Percentiles rank a stretch among this genome's conserved stretches.
phyloP scores from a whole-genome alignment of 345 rosid genomes.

The Linum trigynum region DNA sequence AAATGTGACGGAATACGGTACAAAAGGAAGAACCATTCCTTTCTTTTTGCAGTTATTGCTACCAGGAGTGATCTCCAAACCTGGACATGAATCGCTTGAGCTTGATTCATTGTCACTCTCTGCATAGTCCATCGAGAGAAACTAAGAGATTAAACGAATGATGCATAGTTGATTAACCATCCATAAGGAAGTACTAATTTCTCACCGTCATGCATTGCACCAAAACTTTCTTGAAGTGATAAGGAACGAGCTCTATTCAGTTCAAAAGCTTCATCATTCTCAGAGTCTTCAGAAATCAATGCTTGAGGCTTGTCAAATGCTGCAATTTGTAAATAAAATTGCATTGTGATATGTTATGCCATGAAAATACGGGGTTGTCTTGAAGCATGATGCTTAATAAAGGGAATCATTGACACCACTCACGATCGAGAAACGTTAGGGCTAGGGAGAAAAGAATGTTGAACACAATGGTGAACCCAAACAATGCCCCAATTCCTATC shows the following conservation, averaged over 20 bases:
- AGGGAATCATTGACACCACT: background rate
- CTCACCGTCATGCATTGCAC: background rate
- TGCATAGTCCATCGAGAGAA: background rate
- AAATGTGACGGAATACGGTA: constrained; percentile 4
- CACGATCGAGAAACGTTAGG: constrained; percentile 5
- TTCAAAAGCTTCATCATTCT: background rate
- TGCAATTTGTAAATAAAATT: background rate
- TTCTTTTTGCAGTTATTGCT: background rate
- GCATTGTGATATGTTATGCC: background rate
- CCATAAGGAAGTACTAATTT: background rate
- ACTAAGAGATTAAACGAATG: no score
- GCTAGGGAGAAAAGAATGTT: background rate
- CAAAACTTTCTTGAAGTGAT: background rate
- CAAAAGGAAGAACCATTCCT: constrained; percentile 6
- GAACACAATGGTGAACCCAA: background rate
- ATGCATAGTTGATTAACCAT: background rate
- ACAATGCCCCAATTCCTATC: constrained; percentile 11
- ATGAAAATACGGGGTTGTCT: background rate
- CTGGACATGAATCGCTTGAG: background rate
- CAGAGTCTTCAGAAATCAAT: background rate
- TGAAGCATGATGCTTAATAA: background rate
- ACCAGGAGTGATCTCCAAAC: background rate
- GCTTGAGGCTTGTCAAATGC: constrained; percentile 6
- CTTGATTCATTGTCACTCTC: background rate
- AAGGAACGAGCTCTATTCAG: background rate